Conservation (phyloP, 768 basidiomycete genomes). For the Albatrellus ellisii region DNA sequence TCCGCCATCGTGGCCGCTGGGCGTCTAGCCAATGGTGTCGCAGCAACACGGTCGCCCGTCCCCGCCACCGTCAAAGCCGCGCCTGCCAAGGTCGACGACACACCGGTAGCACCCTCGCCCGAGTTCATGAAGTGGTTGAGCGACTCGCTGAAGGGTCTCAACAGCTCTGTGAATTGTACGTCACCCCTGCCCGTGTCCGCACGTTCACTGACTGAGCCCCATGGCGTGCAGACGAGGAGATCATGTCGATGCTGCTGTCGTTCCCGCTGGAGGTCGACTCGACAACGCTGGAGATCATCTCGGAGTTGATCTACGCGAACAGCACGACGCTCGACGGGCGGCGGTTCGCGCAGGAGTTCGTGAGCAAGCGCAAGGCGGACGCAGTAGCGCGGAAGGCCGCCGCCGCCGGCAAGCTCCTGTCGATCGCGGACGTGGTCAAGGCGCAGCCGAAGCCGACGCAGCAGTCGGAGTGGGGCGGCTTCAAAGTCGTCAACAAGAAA, state of each 20-base stretch:
- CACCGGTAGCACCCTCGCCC: slow-evolving; percentile 56
- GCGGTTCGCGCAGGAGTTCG: slow-evolving; percentile 88
- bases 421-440: slow-evolving; percentile 87
- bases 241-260: slow-evolving; percentile 86
- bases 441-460: slow-evolving; percentile 62
- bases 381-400: slow-evolving; percentile 37
- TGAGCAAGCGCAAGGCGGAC: slow-evolving; percentile 77
- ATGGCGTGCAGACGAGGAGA: slow-evolving; percentile 69
- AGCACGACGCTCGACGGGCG: slow-evolving; percentile 92
- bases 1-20: slow-evolving; percentile 20
- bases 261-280: slow-evolving; percentile 86
- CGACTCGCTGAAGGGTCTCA: slow-evolving; percentile 70
- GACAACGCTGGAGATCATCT: slow-evolving; percentile 81
- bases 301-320: slow-evolving; percentile 88
- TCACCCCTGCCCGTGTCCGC: not conserved
- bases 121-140: slow-evolving; percentile 91
- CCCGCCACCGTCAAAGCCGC: slow-evolving; percentile 16
- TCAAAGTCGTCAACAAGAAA: slow-evolving; percentile 93
- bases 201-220: not conserved
- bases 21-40: slow-evolving; percentile 4
- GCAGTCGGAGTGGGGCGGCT: slow-evolving; percentile 72
- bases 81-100: slow-evolving; percentile 42
- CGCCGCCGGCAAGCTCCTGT: slow-evolving; percentile 37
- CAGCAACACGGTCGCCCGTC: slow-evolving; percentile 11
- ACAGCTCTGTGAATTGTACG: slow-evolving; percentile 60